Evolutionary conservation across 805 yeast species (phyloP).

Genomic region (Candida glaebosa): DNA sequence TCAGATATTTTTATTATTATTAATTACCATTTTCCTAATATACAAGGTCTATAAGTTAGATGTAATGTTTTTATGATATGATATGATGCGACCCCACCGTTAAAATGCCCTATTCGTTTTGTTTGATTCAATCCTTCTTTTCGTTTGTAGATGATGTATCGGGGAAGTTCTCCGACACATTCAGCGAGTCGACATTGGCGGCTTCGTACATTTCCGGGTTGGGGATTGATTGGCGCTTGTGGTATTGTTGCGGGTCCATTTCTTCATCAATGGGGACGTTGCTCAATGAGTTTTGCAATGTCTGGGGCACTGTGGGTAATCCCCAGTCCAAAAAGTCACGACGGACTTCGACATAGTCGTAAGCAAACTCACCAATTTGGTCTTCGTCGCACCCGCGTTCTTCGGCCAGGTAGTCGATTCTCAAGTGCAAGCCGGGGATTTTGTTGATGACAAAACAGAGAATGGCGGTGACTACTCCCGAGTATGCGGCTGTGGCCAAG

Average conservation of each 20-base stretch:
- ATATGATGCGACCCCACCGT: too few relatives aligned
- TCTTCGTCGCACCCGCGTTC: constrained; percentile 91
- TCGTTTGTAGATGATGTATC: constrained; percentile 3
- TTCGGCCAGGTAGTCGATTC: constrained; percentile 84
- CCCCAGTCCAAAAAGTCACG: constrained; percentile 75
- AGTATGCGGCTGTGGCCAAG: constrained; percentile 70
- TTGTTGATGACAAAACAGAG: constrained; percentile 70
- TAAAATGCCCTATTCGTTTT: too few relatives aligned
- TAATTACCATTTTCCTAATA: not conserved
- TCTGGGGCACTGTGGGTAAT: constrained; percentile 19
- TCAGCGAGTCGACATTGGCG: not conserved
- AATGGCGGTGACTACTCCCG: constrained; percentile 70
- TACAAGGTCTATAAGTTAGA: constrained; percentile 1
- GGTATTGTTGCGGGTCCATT: not conserved
- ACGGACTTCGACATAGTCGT: constrained; percentile 95
- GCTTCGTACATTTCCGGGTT: not conserved
- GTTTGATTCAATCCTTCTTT: not conserved
- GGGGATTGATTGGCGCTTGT: not conserved
- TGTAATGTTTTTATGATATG: too few relatives aligned
- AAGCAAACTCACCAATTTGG: constrained; percentile 98
- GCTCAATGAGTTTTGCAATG: constrained; percentile 8
- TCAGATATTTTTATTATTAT: not conserved
- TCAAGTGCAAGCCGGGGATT: constrained; percentile 77
- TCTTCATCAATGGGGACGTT: constrained; percentile 4
- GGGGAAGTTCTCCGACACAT: not conserved